Evolutionary conservation across 1,139 yeast genomes (phyloP), one percentile per base, ranked within the genome.

Genomic region (Diutina ranongensis): DNA sequence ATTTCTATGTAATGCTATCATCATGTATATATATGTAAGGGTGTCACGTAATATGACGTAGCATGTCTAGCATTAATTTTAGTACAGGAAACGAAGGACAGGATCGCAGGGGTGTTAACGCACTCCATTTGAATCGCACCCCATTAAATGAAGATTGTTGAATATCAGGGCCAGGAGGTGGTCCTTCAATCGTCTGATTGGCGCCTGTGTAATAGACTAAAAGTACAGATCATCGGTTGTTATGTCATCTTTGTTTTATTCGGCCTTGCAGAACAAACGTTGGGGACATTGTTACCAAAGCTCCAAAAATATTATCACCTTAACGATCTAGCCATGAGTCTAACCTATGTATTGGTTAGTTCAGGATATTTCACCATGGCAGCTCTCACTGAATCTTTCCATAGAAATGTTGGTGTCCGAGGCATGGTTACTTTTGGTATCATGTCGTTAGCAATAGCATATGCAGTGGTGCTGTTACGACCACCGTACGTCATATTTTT

Each of bases 241-340:
- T 72, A 64, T 49, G 34, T 59, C 2, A 58, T 68, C 1, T 71
- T 76, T 52, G 57, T 65, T 2, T 52, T 74, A 3, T 61, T 75
- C 49, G 84, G 84, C 0, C 54, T 77, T n/a, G 66, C 71, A 2
- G 83, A 78, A 49, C 83, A 77, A 55, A 65, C 80, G 0, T 62
- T 76, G 13, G 83, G 83, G 0, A 68, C 83, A 0, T 57, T 78
- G 42, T 63, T 78, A 45, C 80, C 82, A 1, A 62, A 67, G 40
- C 52, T 78, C 27, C 71, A 76, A 47, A 57, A 56, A 3, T 56
- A 70, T 44, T 78, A 76, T 52, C 31, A 62, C 0, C 66, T 77
- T 4, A 63, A 71, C 50, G 76, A 79, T 50, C 50, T 61, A 7
- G 63, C 67, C 3, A 40, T 59, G 2, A 21, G 31, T 10, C 13